Percentiles rank a stretch among this genome's conserved stretches.
These are phyloP conservation scores for Microcyclospora pomicola DNA, from an alignment of 2,329 filamentous ascomycete genomes.

Conservation along the genomic window DNA sequence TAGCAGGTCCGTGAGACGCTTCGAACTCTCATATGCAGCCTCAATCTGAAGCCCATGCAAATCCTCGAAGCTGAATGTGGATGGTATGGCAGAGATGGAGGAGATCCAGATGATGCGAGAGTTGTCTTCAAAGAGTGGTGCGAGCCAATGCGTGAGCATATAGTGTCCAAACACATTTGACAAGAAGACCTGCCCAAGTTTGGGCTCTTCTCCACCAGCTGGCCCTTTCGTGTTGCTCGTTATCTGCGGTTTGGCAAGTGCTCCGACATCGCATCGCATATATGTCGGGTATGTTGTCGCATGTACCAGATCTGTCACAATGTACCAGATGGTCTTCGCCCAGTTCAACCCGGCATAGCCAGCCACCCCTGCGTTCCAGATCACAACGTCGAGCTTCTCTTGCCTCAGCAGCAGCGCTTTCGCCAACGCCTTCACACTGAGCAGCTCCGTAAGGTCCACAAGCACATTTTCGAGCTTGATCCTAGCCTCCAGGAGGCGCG, in stretches of 20 bases:
- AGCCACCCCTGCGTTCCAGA: constrained; percentile 81
- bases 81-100: constrained; percentile 56
- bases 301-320: constrained; percentile 50
- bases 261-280: constrained; percentile 51
- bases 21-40: constrained; percentile 70
- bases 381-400: constrained; percentile 60
- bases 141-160: constrained; percentile 65
- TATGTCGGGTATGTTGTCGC: constrained; percentile 63
- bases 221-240: neutral
- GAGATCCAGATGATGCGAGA: constrained; percentile 74
- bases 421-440: constrained; percentile 41
- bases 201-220: constrained; percentile 33
- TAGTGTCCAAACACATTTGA: constrained; percentile 96
- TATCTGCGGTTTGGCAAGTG: constrained; percentile 41
- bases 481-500: constrained; percentile 26
- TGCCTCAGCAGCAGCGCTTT: constrained; percentile 40
- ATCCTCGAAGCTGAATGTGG: constrained; percentile 51
- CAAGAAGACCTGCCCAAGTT: constrained; percentile 70
- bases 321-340: constrained; percentile 40
- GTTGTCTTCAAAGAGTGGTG: constrained; percentile 50
- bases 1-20: constrained; percentile 75
- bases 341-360: constrained; percentile 74
- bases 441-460: constrained; percentile 43
- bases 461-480: constrained; percentile 43
- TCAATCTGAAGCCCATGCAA: constrained; percentile 55